phyloP scores from a whole-genome alignment of 2,329 filamentous ascomycete genomes.

The Fusarium solani-melongenae region DNA sequence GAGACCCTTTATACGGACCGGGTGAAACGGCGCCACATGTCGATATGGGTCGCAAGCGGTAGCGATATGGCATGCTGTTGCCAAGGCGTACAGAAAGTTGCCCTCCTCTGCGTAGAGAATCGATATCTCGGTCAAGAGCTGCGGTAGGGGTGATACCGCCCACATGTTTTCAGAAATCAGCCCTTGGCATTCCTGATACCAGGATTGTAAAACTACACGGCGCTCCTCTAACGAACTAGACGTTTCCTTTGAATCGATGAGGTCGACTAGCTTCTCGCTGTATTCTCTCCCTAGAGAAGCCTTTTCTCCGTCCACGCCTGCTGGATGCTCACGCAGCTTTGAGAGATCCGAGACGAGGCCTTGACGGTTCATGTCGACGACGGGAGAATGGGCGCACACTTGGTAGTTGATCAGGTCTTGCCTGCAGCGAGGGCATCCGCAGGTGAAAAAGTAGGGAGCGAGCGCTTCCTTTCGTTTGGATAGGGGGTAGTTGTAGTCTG shows the following conservation, averaged over 20 bases:
- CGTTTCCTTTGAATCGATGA: slow-evolving; percentile 37
- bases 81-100: slow-evolving; percentile 57
- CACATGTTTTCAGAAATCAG: slow-evolving; percentile 51
- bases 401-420: slow-evolving; percentile 66
- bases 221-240: slow-evolving; percentile 44
- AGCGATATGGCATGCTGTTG: slow-evolving; percentile 60
- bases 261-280: slow-evolving; percentile 44
- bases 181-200: slow-evolving; percentile 39
- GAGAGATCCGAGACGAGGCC: slow-evolving; percentile 57
- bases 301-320: slow-evolving; percentile 29
- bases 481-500: slow-evolving; percentile 62
- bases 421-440: slow-evolving; percentile 61
- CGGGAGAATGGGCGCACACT: slow-evolving; percentile 56
- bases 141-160: slow-evolving; percentile 62
- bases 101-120: slow-evolving; percentile 57
- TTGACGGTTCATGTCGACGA: slow-evolving; percentile 56
- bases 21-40: slow-evolving; percentile 61
- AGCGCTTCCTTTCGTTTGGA: slow-evolving; percentile 56
- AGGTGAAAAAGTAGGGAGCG: slow-evolving; percentile 63
- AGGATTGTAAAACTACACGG: slow-evolving; percentile 27
- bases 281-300: slow-evolving; percentile 25
- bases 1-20: slow-evolving; percentile 61
- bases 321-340: slow-evolving; percentile 44
- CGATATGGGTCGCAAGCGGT: slow-evolving; percentile 62
- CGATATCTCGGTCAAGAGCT: slow-evolving; percentile 57